A percentile compares a stretch with the other conserved stretches of the same genome.
These are phyloP conservation scores for Oryza coarctata DNA, from an alignment of 176 grass and related monocot genomes.

Conservation along the genomic window DNA sequence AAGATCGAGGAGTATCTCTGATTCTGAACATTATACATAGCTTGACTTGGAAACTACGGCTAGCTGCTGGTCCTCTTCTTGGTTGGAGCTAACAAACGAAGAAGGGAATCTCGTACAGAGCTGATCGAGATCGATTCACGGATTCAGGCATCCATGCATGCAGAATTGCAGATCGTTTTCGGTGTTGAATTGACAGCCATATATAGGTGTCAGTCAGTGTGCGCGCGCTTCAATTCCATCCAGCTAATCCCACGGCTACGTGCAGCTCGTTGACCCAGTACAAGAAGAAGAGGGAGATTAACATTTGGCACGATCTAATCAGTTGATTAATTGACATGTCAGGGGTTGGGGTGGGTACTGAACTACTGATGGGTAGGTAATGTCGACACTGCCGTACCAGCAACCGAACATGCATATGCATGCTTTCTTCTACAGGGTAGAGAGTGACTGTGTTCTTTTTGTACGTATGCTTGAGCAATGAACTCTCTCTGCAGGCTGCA, in stretches of 20 bases:
- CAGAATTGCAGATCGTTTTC: background rate
- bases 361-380: background rate
- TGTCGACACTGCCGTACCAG: background rate
- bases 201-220: too few relatives aligned
- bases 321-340: background rate
- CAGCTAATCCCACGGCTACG: background rate
- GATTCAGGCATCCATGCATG: background rate
- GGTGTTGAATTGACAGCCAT: too few relatives aligned
- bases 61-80: background rate
- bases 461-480: too few relatives aligned
- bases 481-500: background rate
- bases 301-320: background rate
- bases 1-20: background rate
- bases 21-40: background rate
- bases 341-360: background rate
- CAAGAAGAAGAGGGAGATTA: background rate
- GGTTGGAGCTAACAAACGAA: background rate
- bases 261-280: background rate
- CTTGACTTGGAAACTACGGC: background rate
- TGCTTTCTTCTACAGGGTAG: background rate
- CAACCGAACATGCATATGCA: background rate
- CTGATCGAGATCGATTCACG: background rate
- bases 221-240: too few relatives aligned
- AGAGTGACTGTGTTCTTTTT: too few relatives aligned
- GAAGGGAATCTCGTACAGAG: background rate